Evolutionary conservation across 495 filamentous ascomycete genomes (phyloP).

Genomic region (Trichoderma parareesei): DNA sequence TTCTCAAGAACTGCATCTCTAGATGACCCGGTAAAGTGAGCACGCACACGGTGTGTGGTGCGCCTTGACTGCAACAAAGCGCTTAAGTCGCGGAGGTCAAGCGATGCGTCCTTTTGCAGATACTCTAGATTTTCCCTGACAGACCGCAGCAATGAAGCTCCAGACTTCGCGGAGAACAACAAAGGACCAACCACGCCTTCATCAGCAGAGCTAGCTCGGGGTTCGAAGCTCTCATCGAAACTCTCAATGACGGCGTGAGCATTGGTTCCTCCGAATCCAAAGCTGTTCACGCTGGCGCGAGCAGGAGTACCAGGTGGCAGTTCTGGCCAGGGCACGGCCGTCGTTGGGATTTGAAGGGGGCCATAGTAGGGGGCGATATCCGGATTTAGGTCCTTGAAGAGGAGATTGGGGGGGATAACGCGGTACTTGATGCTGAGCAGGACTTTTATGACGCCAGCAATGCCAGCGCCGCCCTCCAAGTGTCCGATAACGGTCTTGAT

Average conservation of each 20-base stretch:
- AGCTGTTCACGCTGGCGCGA: slow-evolving; percentile 38
- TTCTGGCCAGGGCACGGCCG: not conserved
- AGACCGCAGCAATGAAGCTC: not conserved
- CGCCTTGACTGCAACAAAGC: too few relatives aligned
- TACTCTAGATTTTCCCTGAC: not conserved
- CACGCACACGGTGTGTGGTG: too few relatives aligned
- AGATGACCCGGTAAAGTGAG: too few relatives aligned
- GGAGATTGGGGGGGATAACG: not conserved
- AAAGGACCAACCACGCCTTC: not conserved
- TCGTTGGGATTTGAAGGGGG: not conserved
- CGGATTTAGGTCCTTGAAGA: not conserved
- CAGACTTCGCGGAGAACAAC: not conserved
- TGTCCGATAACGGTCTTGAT: slow-evolving; percentile 42
- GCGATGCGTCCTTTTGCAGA: not conserved
- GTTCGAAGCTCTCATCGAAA: not conserved
- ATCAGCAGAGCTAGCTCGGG: not conserved
- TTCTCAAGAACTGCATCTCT: too few relatives aligned
- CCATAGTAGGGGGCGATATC: not conserved
- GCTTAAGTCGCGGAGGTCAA: too few relatives aligned
- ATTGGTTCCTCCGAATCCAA: slow-evolving; percentile 50
- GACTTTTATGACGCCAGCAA: slow-evolving; percentile 32
- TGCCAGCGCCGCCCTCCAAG: slow-evolving; percentile 27
- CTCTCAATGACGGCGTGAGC: not conserved
- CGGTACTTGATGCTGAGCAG: not conserved
- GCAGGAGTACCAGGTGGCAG: not conserved